phyloP scores from a whole-genome alignment of 208 protist species.

The Leishmania aethiopica region DNA sequence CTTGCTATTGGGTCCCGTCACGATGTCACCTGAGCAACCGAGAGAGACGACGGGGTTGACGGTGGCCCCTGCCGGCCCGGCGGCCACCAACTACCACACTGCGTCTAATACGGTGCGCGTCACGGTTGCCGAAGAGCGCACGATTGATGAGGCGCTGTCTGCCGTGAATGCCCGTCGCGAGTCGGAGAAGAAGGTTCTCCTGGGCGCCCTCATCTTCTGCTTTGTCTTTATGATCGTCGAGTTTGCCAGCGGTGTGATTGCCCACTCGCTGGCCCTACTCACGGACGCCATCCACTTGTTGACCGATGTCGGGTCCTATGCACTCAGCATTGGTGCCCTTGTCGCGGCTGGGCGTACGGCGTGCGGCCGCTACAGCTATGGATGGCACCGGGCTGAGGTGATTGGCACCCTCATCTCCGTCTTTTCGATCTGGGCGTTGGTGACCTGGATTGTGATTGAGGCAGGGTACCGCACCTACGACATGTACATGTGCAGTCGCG shows the following conservation, averaged over 20 bases:
- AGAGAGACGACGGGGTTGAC: slow-evolving; percentile 14
- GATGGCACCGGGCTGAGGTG: slow-evolving; percentile 91
- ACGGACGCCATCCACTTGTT: slow-evolving; percentile 91
- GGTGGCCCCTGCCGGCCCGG: neutral
- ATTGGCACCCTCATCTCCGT: slow-evolving; percentile 90
- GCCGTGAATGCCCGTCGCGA: slow-evolving; percentile 50
- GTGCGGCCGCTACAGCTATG: slow-evolving; percentile 85
- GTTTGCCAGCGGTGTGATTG: slow-evolving; percentile 73
- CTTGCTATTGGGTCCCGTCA: neutral
- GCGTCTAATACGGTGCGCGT: slow-evolving; percentile 3
- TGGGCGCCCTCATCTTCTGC: slow-evolving; percentile 63
- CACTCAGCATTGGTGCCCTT: slow-evolving; percentile 82
- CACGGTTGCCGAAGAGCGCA: slow-evolving; percentile 21
- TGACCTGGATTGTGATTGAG: slow-evolving; percentile 84
- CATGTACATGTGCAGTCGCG: slow-evolving; percentile 63
- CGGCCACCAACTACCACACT: slow-evolving; percentile 22
- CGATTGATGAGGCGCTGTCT: slow-evolving; percentile 26
- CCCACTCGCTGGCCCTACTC: slow-evolving; percentile 89
- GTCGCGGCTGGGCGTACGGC: slow-evolving; percentile 61
- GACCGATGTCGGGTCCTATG: slow-evolving; percentile 89
- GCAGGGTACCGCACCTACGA: slow-evolving; percentile 62
- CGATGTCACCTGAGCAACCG: slow-evolving; percentile 7
- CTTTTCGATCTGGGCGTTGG: slow-evolving; percentile 90
- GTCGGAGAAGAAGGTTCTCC: slow-evolving; percentile 70
- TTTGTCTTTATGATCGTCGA: slow-evolving; percentile 91